Percentiles rank a stretch among this genome's conserved stretches.
phyloP scores from a whole-genome alignment of 2,329 filamentous ascomycete genomes.

The Aspergillus sp. region DNA sequence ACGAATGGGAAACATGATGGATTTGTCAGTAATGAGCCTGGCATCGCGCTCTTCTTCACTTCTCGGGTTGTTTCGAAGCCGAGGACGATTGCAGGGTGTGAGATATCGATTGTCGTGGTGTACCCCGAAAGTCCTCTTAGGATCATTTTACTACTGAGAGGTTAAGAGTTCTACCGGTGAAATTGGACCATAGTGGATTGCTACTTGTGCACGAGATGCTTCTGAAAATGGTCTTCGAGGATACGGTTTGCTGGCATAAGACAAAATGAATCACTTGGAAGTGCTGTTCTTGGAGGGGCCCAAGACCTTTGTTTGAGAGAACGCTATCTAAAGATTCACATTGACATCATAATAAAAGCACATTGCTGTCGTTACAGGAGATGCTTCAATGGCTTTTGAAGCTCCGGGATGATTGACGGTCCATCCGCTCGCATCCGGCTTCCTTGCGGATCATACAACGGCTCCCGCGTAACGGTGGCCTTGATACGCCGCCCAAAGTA shows the following conservation, averaged over 20 bases:
- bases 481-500: slow-evolving; percentile 58
- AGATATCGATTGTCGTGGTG: too few species aligned
- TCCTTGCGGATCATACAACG: slow-evolving; percentile 48
- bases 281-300: background rate
- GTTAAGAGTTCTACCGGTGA: too few species aligned
- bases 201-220: too few species aligned
- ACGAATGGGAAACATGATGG: too few species aligned
- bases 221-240: background rate
- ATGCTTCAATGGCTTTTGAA: slow-evolving; percentile 12
- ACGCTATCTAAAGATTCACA: background rate
- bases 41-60: too few species aligned
- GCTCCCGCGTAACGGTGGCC: slow-evolving; percentile 55
- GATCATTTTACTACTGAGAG: too few species aligned
- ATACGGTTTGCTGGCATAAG: background rate
- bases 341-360: background rate
- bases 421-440: slow-evolving; percentile 32
- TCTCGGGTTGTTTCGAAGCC: too few species aligned
- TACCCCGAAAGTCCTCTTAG: too few species aligned
- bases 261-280: background rate
- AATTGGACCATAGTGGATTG: too few species aligned
- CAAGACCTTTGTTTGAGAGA: background rate
- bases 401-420: slow-evolving; percentile 5
- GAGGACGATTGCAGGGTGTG: too few species aligned
- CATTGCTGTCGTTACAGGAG: background rate
- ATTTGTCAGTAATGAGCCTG: too few species aligned